phyloP scores from a whole-genome alignment of 176 grass and related monocot species.

The Carex cristatella region DNA sequence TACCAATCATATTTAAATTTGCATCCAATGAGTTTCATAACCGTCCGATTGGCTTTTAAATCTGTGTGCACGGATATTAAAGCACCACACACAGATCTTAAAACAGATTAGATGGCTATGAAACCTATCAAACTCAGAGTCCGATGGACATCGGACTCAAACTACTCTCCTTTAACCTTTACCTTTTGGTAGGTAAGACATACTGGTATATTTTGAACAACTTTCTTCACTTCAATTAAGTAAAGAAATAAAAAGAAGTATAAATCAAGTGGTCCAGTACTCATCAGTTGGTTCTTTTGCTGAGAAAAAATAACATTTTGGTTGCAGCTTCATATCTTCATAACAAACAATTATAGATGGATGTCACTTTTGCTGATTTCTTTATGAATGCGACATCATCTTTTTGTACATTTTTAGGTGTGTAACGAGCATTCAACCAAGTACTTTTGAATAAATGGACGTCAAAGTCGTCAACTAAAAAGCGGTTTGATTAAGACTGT shows the following conservation, averaged over 20 bases:
- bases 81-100: too few relatives aligned
- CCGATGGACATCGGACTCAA: too few relatives aligned
- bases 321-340: background rate
- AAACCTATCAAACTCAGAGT: too few relatives aligned
- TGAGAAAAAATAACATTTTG: background rate
- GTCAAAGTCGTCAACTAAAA: conserved; percentile 12
- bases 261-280: background rate
- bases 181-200: background rate
- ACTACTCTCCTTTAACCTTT: too few relatives aligned
- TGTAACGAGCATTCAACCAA: background rate
- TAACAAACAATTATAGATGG: background rate
- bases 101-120: too few relatives aligned
- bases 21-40: too few relatives aligned
- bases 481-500: background rate
- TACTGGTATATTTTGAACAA: background rate
- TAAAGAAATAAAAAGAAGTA: background rate
- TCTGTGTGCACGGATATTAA: too few relatives aligned
- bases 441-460: background rate
- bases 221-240: background rate
- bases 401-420: background rate
- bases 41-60: too few relatives aligned
- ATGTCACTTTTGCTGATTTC: conserved; percentile 8
- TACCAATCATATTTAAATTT: too few relatives aligned
- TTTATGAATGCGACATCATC: background rate
- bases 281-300: background rate